Conservation (phyloP, 352 stramenopile genomes). For the Bremia lactucae region DNA sequence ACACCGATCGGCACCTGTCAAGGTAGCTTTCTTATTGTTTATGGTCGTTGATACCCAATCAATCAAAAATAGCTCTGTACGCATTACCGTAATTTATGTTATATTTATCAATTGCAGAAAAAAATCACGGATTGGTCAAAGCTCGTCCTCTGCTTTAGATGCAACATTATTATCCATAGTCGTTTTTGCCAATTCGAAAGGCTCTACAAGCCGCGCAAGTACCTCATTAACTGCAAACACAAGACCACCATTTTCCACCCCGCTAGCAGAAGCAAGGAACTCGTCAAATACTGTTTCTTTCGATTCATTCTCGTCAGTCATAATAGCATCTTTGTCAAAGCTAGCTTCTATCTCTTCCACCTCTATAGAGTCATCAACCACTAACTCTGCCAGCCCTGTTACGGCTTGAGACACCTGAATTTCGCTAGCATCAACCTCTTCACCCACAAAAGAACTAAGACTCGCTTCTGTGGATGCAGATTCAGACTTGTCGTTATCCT, state of each 20-base stretch:
- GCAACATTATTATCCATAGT: constrained; percentile 1
- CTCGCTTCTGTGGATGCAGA: too few species aligned
- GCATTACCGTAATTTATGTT: too few species aligned
- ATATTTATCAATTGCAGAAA: too few species aligned
- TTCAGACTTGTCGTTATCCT: not conserved
- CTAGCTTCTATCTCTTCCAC: not conserved
- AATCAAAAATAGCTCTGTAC: too few species aligned
- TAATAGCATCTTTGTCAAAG: not conserved
- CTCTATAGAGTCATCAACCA: not conserved
- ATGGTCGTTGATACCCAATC: too few species aligned
- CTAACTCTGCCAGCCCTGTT: not conserved
- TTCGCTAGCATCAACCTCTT: constrained; percentile 1
- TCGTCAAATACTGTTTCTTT: constrained; percentile 1
- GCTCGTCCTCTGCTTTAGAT: constrained; percentile 7
- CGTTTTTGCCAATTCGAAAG: constrained; percentile 19
- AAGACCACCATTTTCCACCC: constrained; percentile 6
- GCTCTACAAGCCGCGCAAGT: constrained; percentile 17
- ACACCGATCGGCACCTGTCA: too few species aligned
- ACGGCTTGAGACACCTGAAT: not conserved
- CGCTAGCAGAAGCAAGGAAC: not conserved
- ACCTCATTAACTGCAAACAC: constrained; percentile 21
- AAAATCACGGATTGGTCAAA: too few species aligned
- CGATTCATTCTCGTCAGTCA: not conserved
- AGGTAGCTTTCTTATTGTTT: too few species aligned
- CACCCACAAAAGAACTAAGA: too few species aligned